Base-by-base conservation (phyloP, 805 yeast genomes). In the Cyberlindnera nakhonratchasimensis region DNA sequence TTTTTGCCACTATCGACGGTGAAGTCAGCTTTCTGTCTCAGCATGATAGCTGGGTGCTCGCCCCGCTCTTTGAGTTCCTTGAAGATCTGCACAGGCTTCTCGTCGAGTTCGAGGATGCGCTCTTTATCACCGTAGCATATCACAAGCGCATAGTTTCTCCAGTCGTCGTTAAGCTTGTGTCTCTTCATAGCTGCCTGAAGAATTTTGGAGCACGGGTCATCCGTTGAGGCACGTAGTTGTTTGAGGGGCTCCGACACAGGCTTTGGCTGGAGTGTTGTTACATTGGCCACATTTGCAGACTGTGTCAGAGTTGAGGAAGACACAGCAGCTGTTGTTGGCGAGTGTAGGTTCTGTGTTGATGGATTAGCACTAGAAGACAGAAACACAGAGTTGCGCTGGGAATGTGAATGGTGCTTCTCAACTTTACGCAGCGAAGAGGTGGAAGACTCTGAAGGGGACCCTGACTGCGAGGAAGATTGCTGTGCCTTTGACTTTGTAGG, bases 111-210 rank as follows among this genome's bases (percentile, higher is more conserved):
- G 35, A 93, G 64, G 9, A 89, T 78, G 22, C 96, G 69, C 58
- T 91, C 97, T 55, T 84, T 84, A 59, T 89, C 96, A 19, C 93
- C 96, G 58, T 87, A 89, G 58, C 95, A 85, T 13, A 91, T 85
- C 14, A 90, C 89, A 39, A 91, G 67, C 2, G 90, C 96, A 59
- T 89, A 91, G 55, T 87, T 84, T 39, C 85, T 74, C 90, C 96
- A 86, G 57, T 88, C 96, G 24, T 79, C 76, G 34, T 79, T 80
- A 37, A 91, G 72, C 45, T 80, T 81, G 64, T 90, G 95, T 47
- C 95, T 74, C 52, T 82, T 79, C 85, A 88, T 82, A 5, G 96
- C 96, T 26, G 84, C 87, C 55, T 86, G 95, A 35, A 93, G 66
- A 18, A 91, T 83, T 60, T 86, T 86, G 53, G 84, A 80, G 60